Conservation (phyloP, 805 yeast species). For the Candida broadrunensis region DNA sequence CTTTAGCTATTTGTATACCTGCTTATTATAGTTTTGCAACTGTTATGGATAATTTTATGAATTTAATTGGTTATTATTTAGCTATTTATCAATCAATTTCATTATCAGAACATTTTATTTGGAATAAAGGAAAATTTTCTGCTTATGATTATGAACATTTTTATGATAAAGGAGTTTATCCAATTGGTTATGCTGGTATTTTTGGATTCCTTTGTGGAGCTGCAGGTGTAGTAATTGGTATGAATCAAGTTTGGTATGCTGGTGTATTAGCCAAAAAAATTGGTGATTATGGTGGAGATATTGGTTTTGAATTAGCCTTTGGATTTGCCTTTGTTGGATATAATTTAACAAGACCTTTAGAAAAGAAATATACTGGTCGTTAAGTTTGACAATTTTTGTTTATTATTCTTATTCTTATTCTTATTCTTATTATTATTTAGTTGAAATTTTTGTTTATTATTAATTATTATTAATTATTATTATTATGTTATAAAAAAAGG, state of each 20-base stretch:
- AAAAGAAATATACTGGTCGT: conserved; percentile 47
- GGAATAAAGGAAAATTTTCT: conserved; percentile 56
- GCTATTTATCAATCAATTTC: conserved; percentile 78
- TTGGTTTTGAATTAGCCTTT: conserved; percentile 78
- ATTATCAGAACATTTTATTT: conserved; percentile 80
- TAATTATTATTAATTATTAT: too few relatives aligned
- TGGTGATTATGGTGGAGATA: conserved; percentile 75
- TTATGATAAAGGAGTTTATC: conserved; percentile 55
- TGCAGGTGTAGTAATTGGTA: conserved; percentile 84
- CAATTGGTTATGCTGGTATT: conserved; percentile 76
- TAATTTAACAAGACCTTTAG: conserved; percentile 58
- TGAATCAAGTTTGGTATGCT: conserved; percentile 80
- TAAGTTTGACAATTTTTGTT: background rate
- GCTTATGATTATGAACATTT: conserved; percentile 65
- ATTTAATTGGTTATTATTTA: conserved; percentile 86
- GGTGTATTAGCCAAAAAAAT: conserved; percentile 66
- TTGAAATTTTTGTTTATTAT: too few relatives aligned
- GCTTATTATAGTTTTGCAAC: conserved; percentile 71
- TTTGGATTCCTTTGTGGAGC: conserved; percentile 79
- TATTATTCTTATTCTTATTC: too few relatives aligned
- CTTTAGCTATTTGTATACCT: conserved; percentile 86
- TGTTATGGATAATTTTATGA: conserved; percentile 86
- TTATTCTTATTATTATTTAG: too few relatives aligned
- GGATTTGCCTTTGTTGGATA: conserved; percentile 64
- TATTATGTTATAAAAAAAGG: too few relatives aligned